Percentiles rank a stretch among this genome's conserved stretches.
phyloP scores from a whole-genome alignment of 23 red algal species.

The Gracilaria domingensis region DNA sequence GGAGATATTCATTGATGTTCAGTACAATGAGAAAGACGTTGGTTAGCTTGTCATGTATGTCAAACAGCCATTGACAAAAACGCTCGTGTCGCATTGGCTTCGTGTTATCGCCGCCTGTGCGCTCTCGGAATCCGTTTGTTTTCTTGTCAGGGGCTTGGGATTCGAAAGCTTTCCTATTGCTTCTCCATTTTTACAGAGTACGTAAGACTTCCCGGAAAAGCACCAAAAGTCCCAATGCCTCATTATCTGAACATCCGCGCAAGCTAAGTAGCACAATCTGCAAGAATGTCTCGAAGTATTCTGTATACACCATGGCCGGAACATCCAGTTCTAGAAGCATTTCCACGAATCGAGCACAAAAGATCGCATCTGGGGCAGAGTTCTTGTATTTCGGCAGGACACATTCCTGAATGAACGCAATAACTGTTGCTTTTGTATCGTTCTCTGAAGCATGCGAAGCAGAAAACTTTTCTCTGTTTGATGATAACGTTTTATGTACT shows the following conservation, averaged over 20 bases:
- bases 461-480: not conserved
- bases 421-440: not conserved
- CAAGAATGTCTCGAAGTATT: conserved; percentile 43
- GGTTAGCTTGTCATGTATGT: conserved; percentile 50
- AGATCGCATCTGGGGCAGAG: conserved; percentile 54
- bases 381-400: conserved; percentile 44
- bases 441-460: not conserved
- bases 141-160: conserved; percentile 3
- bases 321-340: conserved; percentile 62
- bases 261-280: conserved; percentile 28
- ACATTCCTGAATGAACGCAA: conserved; percentile 49
- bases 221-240: conserved; percentile 32
- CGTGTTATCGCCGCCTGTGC: not conserved
- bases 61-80: conserved; percentile 69
- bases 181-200: conserved; percentile 62
- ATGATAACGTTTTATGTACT: not conserved
- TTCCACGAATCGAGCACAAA: conserved; percentile 53
- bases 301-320: conserved; percentile 32
- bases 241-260: conserved; percentile 58
- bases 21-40: conserved; percentile 25
- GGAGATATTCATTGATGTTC: conserved; percentile 37
- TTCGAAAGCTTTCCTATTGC: conserved; percentile 52
- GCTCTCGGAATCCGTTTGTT: conserved; percentile 26
- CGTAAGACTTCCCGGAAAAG: conserved; percentile 47
- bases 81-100: conserved; percentile 49